Conservation (phyloP, 2,329 filamentous ascomycete genomes). For the Alternaria sp. region DNA sequence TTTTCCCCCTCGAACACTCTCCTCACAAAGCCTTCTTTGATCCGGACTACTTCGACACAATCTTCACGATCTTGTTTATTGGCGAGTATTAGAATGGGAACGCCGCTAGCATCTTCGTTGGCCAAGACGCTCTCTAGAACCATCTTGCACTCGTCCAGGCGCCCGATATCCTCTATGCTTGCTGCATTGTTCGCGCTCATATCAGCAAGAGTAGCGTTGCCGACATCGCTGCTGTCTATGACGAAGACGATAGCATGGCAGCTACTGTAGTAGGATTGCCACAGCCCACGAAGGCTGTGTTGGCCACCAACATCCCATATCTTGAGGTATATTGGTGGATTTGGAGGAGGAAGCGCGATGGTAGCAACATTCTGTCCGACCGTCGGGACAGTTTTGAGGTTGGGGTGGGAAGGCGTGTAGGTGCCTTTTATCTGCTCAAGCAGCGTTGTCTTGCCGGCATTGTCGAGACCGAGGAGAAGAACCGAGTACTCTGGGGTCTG, state of each 20-base stretch:
- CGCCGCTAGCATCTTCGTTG: slow-evolving; percentile 86
- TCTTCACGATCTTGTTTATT: slow-evolving; percentile 99
- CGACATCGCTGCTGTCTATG: slow-evolving; percentile 92
- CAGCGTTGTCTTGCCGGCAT: slow-evolving; percentile 97
- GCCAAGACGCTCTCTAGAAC: slow-evolving; percentile 91
- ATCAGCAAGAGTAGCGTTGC: slow-evolving; percentile 75
- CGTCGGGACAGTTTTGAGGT: slow-evolving; percentile 88
- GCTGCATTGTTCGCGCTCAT: slow-evolving; percentile 47
- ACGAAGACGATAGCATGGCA: slow-evolving; percentile 98
- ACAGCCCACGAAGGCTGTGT: slow-evolving; percentile 84
- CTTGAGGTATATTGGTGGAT: slow-evolving; percentile 93
- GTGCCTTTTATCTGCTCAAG: slow-evolving; percentile 95
- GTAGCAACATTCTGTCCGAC: slow-evolving; percentile 97
- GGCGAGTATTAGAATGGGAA: slow-evolving; percentile 89
- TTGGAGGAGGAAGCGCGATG: slow-evolving; percentile 69
- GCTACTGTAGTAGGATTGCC: slow-evolving; percentile 93
- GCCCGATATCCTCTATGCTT: slow-evolving; percentile 54
- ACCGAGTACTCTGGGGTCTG: slow-evolving; percentile 83
- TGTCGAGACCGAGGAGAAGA: slow-evolving; percentile 95
- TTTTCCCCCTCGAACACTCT: slow-evolving; percentile 96
- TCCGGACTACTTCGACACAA: slow-evolving; percentile 94
- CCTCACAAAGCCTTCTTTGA: slow-evolving; percentile 95
- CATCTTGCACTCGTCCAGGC: slow-evolving; percentile 86
- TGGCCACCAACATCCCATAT: slow-evolving; percentile 99
- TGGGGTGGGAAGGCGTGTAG: slow-evolving; percentile 74